phyloP scores from a whole-genome alignment of 2,329 filamentous ascomycete genomes.

The Botrytis pseudocinerea region DNA sequence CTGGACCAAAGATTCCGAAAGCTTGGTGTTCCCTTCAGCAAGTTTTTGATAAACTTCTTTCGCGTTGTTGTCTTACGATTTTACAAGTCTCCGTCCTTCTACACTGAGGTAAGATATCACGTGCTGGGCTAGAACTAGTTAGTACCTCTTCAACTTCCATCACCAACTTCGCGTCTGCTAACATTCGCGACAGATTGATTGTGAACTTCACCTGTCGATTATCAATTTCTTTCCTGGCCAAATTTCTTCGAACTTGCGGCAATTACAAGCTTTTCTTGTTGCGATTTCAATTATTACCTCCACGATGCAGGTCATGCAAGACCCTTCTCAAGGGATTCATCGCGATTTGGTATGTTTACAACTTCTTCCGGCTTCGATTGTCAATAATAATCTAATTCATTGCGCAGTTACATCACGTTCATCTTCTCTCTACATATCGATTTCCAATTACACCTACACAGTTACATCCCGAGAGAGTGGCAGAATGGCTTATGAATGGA shows the following conservation, averaged over 20 bases:
- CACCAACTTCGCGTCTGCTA: conserved; percentile 7
- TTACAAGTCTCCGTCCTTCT: neutral
- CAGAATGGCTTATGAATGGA: conserved; percentile 79
- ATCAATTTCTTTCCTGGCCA: neutral
- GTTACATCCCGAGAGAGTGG: conserved; percentile 73
- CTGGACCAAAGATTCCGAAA: neutral
- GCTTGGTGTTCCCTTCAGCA: neutral
- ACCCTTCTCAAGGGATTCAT: conserved; percentile 47
- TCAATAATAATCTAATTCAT: conserved; percentile 26
- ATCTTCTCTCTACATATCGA: conserved; percentile 80
- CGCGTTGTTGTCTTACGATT: neutral
- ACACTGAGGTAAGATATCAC: neutral
- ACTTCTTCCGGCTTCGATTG: conserved; percentile 18
- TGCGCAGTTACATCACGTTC: conserved; percentile 61
- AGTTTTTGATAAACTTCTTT: neutral
- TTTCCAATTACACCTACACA: conserved; percentile 69
- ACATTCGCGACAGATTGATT: conserved; percentile 13
- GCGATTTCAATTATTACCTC: conserved; percentile 12
- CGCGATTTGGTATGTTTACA: conserved; percentile 46
- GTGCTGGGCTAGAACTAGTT: neutral
- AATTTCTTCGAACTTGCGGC: neutral
- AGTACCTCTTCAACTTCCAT: conserved; percentile 10
- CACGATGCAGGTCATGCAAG: conserved; percentile 43
- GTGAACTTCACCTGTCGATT: neutral
- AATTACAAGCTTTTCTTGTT: neutral